Evolutionary conservation across 2,329 filamentous ascomycete genomes (phyloP).

Genomic region (Penicillium aurantiogriseum): DNA sequence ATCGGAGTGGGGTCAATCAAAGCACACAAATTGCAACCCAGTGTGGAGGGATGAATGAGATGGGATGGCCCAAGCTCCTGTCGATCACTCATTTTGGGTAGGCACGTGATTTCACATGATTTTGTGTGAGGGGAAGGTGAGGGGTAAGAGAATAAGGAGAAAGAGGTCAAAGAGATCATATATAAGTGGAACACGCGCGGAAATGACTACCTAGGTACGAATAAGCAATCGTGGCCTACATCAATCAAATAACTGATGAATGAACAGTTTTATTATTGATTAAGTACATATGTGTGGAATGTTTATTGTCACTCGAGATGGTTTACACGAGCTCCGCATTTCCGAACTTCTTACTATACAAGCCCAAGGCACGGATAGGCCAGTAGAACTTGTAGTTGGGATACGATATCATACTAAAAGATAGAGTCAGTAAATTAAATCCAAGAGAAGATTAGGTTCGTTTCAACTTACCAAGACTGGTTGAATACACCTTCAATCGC

Average conservation of each 20-base stretch:
- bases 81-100: background rate
- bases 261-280: background rate
- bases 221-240: background rate
- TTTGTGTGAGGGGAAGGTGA: background rate
- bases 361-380: constrained; percentile 86
- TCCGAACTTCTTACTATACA: constrained; percentile 75
- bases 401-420: constrained; percentile 85
- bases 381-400: constrained; percentile 99
- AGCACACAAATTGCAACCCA: background rate
- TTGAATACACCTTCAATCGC: constrained; percentile 98
- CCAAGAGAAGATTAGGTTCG: background rate
- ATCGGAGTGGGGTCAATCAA: too few relatives aligned
- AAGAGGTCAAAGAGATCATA: too few relatives aligned
- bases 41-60: background rate
- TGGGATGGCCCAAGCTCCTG: background rate
- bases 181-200: too few relatives aligned
- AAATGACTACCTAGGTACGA: background rate
- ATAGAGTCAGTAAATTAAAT: constrained; percentile 18
- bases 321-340: constrained; percentile 55
- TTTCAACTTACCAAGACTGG: constrained; percentile 74
- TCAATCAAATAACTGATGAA: background rate
- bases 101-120: background rate
- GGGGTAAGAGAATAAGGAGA: background rate
- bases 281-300: constrained; percentile 3
- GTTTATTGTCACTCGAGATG: background rate